Conservation (phyloP, 2,329 filamentous ascomycete genomes). For the Neonectria neomacrospora region DNA sequence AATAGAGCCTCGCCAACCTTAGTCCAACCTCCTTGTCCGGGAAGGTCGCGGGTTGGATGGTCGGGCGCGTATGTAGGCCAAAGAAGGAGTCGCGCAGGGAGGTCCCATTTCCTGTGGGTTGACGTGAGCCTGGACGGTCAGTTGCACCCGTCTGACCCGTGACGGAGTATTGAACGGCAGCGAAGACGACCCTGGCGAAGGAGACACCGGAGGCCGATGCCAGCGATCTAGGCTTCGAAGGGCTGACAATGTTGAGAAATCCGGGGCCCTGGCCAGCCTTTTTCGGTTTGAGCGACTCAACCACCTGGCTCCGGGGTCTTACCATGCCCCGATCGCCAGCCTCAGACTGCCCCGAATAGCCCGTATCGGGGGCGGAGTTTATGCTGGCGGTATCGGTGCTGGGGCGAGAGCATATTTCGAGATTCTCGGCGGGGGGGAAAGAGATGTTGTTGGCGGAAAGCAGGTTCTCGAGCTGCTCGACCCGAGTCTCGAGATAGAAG, state of each 20-base stretch:
- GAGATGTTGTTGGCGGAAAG: slow-evolving; percentile 75
- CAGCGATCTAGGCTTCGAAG: slow-evolving; percentile 82
- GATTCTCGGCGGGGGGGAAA: slow-evolving; percentile 76
- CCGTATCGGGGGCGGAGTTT: slow-evolving; percentile 47
- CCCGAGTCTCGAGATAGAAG: slow-evolving; percentile 89
- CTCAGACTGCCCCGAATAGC: slow-evolving; percentile 50
- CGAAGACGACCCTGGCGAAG: slow-evolving; percentile 93
- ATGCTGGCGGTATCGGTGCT: slow-evolving; percentile 51
- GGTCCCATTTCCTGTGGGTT: slow-evolving; percentile 63
- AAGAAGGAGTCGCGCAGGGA: slow-evolving; percentile 97
- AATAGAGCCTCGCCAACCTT: slow-evolving; percentile 84
- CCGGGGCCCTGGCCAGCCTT: slow-evolving; percentile 49
- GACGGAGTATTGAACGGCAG: slow-evolving; percentile 82
- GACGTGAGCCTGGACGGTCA: slow-evolving; percentile 42
- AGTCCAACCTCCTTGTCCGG: slow-evolving; percentile 80
- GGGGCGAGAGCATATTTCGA: slow-evolving; percentile 71
- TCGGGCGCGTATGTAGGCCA: slow-evolving; percentile 90
- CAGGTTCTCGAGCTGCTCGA: slow-evolving; percentile 83
- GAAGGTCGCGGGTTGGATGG: slow-evolving; percentile 85
- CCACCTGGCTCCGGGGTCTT: slow-evolving; percentile 46
- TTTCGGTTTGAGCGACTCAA: slow-evolving; percentile 50
- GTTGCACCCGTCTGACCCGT: slow-evolving; percentile 66
- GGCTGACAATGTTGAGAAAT: slow-evolving; percentile 81
- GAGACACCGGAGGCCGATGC: slow-evolving; percentile 91
- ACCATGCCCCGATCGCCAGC: slow-evolving; percentile 37